Evolutionary conservation across 805 yeast species (phyloP).

Genomic region (Kluyveromyces siamensis): DNA sequence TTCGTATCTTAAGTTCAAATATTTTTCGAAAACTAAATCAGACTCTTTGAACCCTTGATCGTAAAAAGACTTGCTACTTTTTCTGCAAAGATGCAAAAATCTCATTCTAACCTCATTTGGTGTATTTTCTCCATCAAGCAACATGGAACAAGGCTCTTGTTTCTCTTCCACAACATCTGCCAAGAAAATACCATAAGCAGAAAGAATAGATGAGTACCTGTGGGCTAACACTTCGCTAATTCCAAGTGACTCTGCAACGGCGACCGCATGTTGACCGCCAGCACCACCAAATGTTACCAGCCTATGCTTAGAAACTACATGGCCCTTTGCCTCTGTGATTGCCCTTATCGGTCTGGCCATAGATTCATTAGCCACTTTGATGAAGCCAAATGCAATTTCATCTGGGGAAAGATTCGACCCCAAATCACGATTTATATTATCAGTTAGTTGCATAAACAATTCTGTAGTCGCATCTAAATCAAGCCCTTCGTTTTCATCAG

Average conservation of each 20-base stretch:
- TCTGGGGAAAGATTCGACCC: slow-evolving; percentile 39
- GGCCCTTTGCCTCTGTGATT: slow-evolving; percentile 78
- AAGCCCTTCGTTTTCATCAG: slow-evolving; percentile 61
- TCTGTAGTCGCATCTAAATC: slow-evolving; percentile 43
- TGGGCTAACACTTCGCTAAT: slow-evolving; percentile 64
- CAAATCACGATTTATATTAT: slow-evolving; percentile 42
- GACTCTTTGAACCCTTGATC: slow-evolving; percentile 46
- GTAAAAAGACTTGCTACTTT: slow-evolving; percentile 34
- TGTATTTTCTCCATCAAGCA: slow-evolving; percentile 28
- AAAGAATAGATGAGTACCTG: slow-evolving; percentile 71
- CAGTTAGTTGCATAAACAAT: slow-evolving; percentile 48
- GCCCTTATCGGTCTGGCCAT: slow-evolving; percentile 89
- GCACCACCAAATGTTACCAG: slow-evolving; percentile 88
- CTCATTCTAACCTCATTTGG: slow-evolving; percentile 32
- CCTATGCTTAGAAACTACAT: slow-evolving; percentile 52
- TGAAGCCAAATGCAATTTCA: slow-evolving; percentile 72
- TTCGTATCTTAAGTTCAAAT: slow-evolving; percentile 67
- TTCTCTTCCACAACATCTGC: slow-evolving; percentile 78
- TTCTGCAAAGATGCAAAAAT: slow-evolving; percentile 35
- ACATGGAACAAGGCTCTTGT: slow-evolving; percentile 61
- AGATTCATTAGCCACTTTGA: slow-evolving; percentile 75
- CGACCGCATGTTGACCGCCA: slow-evolving; percentile 84
- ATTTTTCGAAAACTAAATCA: slow-evolving; percentile 48
- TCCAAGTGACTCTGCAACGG: slow-evolving; percentile 64
- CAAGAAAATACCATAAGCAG: slow-evolving; percentile 82